Conservation (phyloP, 306 rosid genomes). For the Rubus idaeus region DNA sequence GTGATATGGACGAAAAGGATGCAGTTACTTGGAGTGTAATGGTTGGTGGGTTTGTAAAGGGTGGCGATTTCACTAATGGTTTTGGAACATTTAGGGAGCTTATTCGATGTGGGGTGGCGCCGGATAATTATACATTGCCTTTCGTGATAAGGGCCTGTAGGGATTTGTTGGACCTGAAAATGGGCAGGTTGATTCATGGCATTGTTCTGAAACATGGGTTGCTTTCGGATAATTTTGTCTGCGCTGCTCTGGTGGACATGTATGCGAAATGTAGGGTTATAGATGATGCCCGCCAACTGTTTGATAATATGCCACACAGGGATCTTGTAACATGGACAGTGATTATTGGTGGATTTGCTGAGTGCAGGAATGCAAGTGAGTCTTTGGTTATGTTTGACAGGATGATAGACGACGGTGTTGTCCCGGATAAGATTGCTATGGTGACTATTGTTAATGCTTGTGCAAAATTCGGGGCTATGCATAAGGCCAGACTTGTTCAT, state of each 20-base stretch:
- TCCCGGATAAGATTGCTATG: conserved; percentile 66
- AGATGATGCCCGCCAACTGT: conserved; percentile 52
- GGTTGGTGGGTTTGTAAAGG: conserved; percentile 66
- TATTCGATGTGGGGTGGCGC: conserved; percentile 36
- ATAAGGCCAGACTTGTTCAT: conserved; percentile 54
- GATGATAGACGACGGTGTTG: conserved; percentile 65
- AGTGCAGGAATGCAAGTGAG: conserved; percentile 47
- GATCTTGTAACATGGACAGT: conserved; percentile 74
- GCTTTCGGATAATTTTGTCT: conserved; percentile 48
- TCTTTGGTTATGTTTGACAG: conserved; percentile 65
- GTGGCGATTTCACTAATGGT: conserved; percentile 46
- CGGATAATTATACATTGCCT: conserved; percentile 69
- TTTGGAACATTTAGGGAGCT: conserved; percentile 61
- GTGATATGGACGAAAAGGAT: conserved; percentile 45
- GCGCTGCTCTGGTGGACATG: conserved; percentile 69
- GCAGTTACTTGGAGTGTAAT: conserved; percentile 63
- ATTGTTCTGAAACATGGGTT: conserved; percentile 54
- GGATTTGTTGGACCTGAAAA: conserved; percentile 45
- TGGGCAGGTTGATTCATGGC: conserved; percentile 54
- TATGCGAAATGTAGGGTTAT: conserved; percentile 53
- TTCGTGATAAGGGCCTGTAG: conserved; percentile 58
- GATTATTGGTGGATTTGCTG: conserved; percentile 65
- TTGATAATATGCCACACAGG: conserved; percentile 54
- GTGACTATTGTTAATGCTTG: conserved; percentile 69
- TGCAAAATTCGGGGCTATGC: conserved; percentile 74